These are phyloP conservation scores for Trichoderma sp. DNA, from an alignment of 2,329 filamentous ascomycete species.

Conservation along the genomic window DNA sequence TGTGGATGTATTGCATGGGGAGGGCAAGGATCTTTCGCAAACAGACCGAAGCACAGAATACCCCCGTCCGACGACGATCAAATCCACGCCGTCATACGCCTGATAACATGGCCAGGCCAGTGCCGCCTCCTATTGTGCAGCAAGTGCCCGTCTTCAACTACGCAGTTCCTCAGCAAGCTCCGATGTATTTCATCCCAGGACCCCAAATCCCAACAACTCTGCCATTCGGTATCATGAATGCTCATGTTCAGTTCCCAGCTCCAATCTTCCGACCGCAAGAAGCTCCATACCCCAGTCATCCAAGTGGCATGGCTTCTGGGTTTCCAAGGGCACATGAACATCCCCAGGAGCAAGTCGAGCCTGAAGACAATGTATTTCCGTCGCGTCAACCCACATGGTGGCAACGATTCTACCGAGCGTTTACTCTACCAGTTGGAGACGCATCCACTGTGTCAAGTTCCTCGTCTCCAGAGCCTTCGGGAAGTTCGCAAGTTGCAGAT, in stretches of 20 bases:
- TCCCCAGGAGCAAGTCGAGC: neutral
- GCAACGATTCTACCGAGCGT: constrained; percentile 35
- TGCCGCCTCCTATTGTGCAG: neutral
- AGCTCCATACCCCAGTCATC: neutral
- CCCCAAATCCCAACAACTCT: neutral
- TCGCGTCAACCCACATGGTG: constrained; percentile 35
- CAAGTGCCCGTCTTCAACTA: neutral
- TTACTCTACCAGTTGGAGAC: constrained; percentile 40
- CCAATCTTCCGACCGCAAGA: neutral
- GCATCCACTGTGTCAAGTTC: constrained; percentile 43
- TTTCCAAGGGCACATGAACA: neutral
- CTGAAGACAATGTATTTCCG: constrained; percentile 7
- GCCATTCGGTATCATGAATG: neutral
- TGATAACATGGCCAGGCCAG: neutral
- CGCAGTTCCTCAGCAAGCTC: neutral
- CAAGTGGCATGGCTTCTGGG: neutral
- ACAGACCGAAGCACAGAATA: neutral
- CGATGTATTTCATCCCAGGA: neutral
- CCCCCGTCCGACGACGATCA: constrained; percentile 29
- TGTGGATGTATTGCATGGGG: constrained; percentile 43
- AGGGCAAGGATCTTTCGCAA: constrained; percentile 28
- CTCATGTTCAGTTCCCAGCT: neutral
- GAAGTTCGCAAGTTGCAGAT: constrained; percentile 25
- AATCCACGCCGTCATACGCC: neutral
- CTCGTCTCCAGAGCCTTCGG: constrained; percentile 33